Evolutionary conservation across 2,329 filamentous ascomycete species (phyloP), one percentile per base, ranked within the genome.

Genomic region (Polytolypa hystricis): DNA sequence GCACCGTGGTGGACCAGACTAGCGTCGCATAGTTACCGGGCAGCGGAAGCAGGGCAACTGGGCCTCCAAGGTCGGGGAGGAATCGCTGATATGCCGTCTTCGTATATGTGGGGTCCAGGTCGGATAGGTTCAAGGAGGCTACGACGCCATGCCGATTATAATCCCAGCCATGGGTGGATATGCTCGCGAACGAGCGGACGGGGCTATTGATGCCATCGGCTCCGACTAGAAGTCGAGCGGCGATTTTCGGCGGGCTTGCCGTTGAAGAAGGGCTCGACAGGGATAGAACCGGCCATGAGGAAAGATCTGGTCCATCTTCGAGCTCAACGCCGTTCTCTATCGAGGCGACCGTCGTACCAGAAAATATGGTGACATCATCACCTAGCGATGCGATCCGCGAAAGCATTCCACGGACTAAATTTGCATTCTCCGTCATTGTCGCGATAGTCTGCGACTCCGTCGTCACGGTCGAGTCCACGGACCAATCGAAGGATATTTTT

Each of bases 201-300:
- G 89, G 91, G 50, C 84, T 93, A 59, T 95, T 96, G 28, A 85
- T 85, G 11, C 91, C 91, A 52, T 98, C 91, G 3, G 91, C 93
- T 2, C 91, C 91, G 7, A 98, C 78, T 2, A 98, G 71, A 1
- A 98, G 71, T 30, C 91, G 75, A 1, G 91, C 86, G 21, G 81
- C 78, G 18, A 98, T 68, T 34, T 72, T 66, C 12, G 40, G 10
- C 11, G 15, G 12, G 41, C 21, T 36, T 43, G 50, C 44, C 2
- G 47, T 30, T 2, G 42, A 38, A 5, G 51, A 34, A 18, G 54
- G 79, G 20, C 73, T 73, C 8, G 77, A 74, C 4, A 96, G 66
- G 6, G 77, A 77, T 3, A 98, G 71, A 9, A 94, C 67, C 0
- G 91, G 91, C 89, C 91, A 98, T 34, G 82, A 77, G 4, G 80